phyloP scores from a whole-genome alignment of 139 green algal genomes.

The Volvox africanus region DNA sequence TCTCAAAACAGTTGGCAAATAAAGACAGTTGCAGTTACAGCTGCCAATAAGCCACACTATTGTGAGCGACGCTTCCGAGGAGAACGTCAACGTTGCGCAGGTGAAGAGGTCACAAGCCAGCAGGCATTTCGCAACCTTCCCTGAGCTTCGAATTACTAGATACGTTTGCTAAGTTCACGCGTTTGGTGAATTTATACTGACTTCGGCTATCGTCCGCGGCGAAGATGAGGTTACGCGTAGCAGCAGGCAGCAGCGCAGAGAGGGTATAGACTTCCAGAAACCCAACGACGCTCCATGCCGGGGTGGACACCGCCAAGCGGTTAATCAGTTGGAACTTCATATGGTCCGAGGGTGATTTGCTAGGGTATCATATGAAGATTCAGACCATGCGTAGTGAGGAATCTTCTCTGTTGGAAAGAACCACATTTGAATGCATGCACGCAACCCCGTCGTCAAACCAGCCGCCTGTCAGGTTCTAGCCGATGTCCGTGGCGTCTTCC shows the following conservation, averaged over 20 bases:
- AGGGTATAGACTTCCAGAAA: constrained; percentile 41
- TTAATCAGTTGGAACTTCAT: constrained; percentile 47
- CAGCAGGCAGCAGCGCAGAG: not conserved
- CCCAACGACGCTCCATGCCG: constrained; percentile 45
- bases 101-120: too few relatives aligned
- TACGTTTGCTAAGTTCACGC: too few relatives aligned
- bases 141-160: too few relatives aligned
- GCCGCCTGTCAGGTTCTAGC: constrained; percentile 61
- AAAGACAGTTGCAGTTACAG: too few relatives aligned
- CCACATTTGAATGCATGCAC: not conserved
- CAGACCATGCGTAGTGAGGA: not conserved
- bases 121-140: too few relatives aligned
- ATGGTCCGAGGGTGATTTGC: constrained; percentile 33
- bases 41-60: too few relatives aligned
- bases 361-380: not conserved
- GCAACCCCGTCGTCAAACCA: constrained; percentile 75
- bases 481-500: constrained; percentile 50
- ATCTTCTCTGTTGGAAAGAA: not conserved
- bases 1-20: too few relatives aligned
- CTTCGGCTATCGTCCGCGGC: constrained; percentile 72
- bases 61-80: too few relatives aligned
- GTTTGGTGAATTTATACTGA: too few relatives aligned
- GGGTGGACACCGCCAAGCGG: constrained; percentile 39
- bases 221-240: constrained; percentile 56
- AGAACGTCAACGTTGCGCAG: too few relatives aligned